A percentile compares a stretch with the other conserved stretches of the same genome.
Evolutionary conservation across 306 rosid species (phyloP).

Genomic region (Sesbania bispinosa): DNA sequence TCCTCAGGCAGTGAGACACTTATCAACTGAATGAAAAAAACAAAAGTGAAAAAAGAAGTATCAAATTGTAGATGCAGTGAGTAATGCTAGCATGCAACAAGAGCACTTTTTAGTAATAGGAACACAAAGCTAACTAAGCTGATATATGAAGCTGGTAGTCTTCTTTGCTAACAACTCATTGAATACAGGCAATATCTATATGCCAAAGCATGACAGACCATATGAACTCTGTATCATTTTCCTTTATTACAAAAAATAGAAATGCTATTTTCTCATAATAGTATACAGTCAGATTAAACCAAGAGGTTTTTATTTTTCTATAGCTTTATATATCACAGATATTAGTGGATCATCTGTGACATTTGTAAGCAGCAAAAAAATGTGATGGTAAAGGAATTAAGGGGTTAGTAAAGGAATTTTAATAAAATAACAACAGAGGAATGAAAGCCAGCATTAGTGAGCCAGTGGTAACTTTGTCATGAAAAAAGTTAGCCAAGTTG

Average conservation of each 20-base stretch:
- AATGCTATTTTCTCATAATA: neutral
- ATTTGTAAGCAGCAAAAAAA: neutral
- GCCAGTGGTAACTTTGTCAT: neutral
- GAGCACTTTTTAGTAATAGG: neutral
- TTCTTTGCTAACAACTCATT: neutral
- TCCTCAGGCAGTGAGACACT: neutral
- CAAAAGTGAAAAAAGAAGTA: neutral
- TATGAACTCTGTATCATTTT: neutral
- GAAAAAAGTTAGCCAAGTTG: neutral
- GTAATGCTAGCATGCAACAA: neutral
- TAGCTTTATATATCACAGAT: neutral
- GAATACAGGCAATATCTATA: neutral
- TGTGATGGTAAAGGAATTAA: neutral
- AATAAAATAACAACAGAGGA: neutral
- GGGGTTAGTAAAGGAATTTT: neutral
- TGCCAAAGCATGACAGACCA: neutral
- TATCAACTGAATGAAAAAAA: neutral
- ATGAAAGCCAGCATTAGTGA: neutral
- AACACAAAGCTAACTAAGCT: slow-evolving; percentile 4
- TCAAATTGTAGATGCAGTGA: neutral
- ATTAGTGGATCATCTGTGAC: neutral
- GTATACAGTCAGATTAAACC: neutral
- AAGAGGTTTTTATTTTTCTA: neutral
- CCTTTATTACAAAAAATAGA: neutral
- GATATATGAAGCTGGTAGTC: neutral